Evolutionary conservation across 2,329 filamentous ascomycete species (phyloP).

Genomic region (Rugonectria rugulosa): DNA sequence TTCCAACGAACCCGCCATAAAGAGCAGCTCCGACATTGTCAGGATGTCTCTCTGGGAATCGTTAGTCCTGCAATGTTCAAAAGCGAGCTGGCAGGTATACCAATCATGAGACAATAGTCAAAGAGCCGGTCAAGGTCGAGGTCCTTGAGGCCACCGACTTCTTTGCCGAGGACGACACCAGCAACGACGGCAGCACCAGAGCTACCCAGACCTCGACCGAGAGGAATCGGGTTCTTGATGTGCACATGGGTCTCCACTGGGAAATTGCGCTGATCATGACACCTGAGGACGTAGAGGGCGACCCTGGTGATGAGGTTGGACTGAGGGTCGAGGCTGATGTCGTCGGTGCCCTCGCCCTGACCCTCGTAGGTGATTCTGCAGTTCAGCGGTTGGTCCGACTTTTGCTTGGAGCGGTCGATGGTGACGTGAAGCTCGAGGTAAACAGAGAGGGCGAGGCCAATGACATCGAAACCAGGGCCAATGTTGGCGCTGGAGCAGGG

Average conservation of each 20-base stretch:
- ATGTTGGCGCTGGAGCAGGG: conserved; percentile 98
- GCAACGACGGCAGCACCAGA: conserved; percentile 95
- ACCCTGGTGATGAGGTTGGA: conserved; percentile 93
- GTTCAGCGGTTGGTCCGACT: conserved; percentile 73
- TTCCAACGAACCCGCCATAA: conserved; percentile 96
- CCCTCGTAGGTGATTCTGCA: conserved; percentile 93
- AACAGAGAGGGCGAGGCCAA: conserved; percentile 91
- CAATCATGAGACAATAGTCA: conserved; percentile 98
- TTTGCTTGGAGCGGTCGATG: conserved; percentile 65
- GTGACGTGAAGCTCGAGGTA: conserved; percentile 91
- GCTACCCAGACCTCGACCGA: conserved; percentile 92
- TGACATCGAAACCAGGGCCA: conserved; percentile 96
- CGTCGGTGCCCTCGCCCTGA: conserved; percentile 71
- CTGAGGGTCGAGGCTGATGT: conserved; percentile 84
- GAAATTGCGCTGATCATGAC: conserved; percentile 86
- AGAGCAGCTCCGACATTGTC: conserved; percentile 95
- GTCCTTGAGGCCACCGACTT: conserved; percentile 78
- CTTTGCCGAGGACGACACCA: conserved; percentile 90
- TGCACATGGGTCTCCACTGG: conserved; percentile 88
- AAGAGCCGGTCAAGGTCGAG: conserved; percentile 84
- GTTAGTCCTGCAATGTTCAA: conserved; percentile 20
- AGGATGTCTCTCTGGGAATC: conserved; percentile 75
- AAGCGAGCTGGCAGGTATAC: conserved; percentile 51
- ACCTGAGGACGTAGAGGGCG: conserved; percentile 92
- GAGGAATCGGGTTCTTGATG: conserved; percentile 93